Evolutionary conservation across 2,329 filamentous ascomycete species (phyloP).

Genomic region (Botryotinia narcissicola): DNA sequence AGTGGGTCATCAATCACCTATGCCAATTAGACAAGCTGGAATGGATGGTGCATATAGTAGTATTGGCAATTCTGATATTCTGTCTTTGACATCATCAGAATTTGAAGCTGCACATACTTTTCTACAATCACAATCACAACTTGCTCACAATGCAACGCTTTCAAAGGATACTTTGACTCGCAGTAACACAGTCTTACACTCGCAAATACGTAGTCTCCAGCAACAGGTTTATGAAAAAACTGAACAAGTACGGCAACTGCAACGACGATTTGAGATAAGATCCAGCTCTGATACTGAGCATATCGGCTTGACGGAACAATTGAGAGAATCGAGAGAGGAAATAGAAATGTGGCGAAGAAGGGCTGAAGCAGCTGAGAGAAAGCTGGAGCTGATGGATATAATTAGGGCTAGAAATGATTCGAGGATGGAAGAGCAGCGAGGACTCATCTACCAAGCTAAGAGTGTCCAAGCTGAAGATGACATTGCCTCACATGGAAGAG

Average conservation of each 20-base stretch:
- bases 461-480: not conserved
- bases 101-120: constrained; percentile 14
- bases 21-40: not conserved
- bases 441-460: not conserved
- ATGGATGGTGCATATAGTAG: constrained; percentile 18
- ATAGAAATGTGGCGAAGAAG: constrained; percentile 51
- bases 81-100: not conserved
- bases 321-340: constrained; percentile 46
- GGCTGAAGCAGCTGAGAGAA: constrained; percentile 55
- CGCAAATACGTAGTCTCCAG: constrained; percentile 51
- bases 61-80: constrained; percentile 8
- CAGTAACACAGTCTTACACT: constrained; percentile 43
- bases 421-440: not conserved
- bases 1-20: not conserved
- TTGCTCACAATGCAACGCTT: not conserved
- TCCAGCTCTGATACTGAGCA: constrained; percentile 39
- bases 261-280: constrained; percentile 47
- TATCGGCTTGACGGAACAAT: constrained; percentile 48
- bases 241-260: constrained; percentile 48
- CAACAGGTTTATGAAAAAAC: constrained; percentile 46
- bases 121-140: not conserved
- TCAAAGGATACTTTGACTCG: constrained; percentile 20
- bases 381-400: constrained; percentile 43
- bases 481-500: not conserved
- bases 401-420: constrained; percentile 17